phyloP scores from a whole-genome alignment of 202 grass and related monocot genomes.

The Setaria italica region DNA sequence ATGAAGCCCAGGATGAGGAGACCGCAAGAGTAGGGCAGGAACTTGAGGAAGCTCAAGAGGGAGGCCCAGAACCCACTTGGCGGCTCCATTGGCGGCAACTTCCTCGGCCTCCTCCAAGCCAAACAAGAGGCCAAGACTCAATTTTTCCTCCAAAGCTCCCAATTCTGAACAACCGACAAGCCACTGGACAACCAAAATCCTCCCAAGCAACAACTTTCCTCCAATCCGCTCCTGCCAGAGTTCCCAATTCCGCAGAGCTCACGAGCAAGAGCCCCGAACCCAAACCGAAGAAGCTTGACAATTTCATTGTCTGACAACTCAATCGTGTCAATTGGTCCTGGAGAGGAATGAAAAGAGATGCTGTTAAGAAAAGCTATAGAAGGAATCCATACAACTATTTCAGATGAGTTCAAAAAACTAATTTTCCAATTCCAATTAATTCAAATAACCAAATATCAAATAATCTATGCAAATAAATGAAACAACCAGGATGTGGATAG shows the following conservation, averaged over 20 bases:
- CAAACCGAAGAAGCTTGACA: neutral
- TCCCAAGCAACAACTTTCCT: neutral
- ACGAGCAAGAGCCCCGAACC: conserved; percentile 4
- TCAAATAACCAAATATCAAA: conserved; percentile 10
- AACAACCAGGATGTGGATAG: neutral
- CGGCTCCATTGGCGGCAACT: conserved; percentile 71
- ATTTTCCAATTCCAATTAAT: too few species aligned
- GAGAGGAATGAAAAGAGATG: too few species aligned
- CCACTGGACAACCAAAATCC: neutral
- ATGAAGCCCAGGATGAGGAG: conserved; percentile 81
- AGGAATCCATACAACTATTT: too few species aligned
- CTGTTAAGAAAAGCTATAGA: too few species aligned
- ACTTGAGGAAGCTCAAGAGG: conserved; percentile 80
- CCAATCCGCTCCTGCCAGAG: neutral
- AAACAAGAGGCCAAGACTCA: conserved; percentile 8
- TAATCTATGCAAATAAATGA: neutral
- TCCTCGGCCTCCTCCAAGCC: conserved; percentile 26
- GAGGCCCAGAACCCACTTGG: conserved; percentile 64
- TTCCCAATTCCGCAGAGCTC: neutral
- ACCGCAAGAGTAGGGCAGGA: conserved; percentile 88
- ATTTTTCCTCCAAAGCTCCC: neutral
- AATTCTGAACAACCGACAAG: conserved; percentile 10
- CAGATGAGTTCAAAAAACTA: too few species aligned
- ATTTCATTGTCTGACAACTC: too few species aligned
- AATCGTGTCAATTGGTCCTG: too few species aligned